A percentile compares a stretch with the other conserved stretches of the same genome.
phyloP scores from a whole-genome alignment of 345 rosid species.

The Turnera subulata region DNA sequence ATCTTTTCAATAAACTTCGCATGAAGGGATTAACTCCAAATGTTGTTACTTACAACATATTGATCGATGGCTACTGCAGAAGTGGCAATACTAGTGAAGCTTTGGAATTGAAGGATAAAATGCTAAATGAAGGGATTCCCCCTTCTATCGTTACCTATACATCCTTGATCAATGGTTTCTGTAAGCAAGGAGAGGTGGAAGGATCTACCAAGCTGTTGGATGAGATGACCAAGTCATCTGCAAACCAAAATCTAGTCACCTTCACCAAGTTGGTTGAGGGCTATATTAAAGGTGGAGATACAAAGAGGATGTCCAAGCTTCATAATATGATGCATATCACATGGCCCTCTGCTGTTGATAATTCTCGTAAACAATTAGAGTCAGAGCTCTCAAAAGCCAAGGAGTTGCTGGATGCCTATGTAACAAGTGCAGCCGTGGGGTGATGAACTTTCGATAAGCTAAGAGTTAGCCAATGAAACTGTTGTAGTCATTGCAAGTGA shows the following conservation, averaged over 20 bases:
- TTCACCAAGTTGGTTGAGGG: conserved; percentile 19
- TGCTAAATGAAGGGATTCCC: conserved; percentile 44
- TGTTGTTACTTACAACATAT: conserved; percentile 46
- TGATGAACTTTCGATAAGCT: conserved; percentile 8
- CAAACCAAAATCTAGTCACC: conserved; percentile 18
- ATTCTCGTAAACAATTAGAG: conserved; percentile 15
- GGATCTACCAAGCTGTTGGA: conserved; percentile 25
- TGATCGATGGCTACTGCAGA: conserved; percentile 49
- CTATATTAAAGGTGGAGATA: conserved; percentile 10
- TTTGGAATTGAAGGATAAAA: conserved; percentile 39
- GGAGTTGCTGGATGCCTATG: conserved; percentile 13
- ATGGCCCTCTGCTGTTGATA: conserved; percentile 7
- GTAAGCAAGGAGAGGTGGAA: conserved; percentile 31
- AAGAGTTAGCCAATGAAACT: no score
- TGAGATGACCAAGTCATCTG: conserved; percentile 24
- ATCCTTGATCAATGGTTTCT: conserved; percentile 34
- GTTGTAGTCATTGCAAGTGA: background rate
- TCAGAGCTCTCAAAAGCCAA: conserved; percentile 5
- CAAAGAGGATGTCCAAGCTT: conserved; percentile 15
- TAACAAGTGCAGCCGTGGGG: conserved; percentile 24
- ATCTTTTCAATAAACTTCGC: conserved; percentile 56
- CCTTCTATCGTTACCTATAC: conserved; percentile 33
- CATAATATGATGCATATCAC: conserved; percentile 13
- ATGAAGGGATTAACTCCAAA: conserved; percentile 50
- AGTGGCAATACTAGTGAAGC: conserved; percentile 46